Percentiles rank a stretch among this genome's conserved stretches.
Evolutionary conservation across 352 stramenopile species (phyloP).

Genomic region (Phytopythium ostracodes): DNA sequence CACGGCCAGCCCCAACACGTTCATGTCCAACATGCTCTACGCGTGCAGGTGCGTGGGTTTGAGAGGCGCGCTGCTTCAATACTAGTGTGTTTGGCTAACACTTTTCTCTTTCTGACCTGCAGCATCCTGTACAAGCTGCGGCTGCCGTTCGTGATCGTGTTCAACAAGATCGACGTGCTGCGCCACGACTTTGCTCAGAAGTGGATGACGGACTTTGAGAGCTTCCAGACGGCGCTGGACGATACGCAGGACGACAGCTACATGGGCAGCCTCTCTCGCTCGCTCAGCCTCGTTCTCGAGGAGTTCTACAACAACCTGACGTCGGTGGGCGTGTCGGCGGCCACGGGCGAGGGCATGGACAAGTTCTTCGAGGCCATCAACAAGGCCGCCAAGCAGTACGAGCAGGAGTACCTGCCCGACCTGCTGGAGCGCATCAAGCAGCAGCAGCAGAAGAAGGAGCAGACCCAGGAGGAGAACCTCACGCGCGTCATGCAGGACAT

Average conservation of each 20-base stretch:
- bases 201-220: constrained; percentile 99
- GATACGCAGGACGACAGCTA: constrained; percentile 88
- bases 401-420: constrained; percentile 83
- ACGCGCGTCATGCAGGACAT: constrained; percentile 80
- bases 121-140: constrained; percentile 97
- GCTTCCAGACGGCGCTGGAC: constrained; percentile 96
- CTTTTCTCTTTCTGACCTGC: not conserved
- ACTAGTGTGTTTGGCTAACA: not conserved
- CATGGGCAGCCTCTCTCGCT: constrained; percentile 90
- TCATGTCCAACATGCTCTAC: constrained; percentile 99
- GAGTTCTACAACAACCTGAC: constrained; percentile 94
- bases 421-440: constrained; percentile 61
- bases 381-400: constrained; percentile 83
- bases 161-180: constrained; percentile 99
- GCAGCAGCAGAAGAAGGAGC: constrained; percentile 45
- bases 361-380: constrained; percentile 92
- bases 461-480: constrained; percentile 49
- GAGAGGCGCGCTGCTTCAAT: not conserved
- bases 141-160: constrained; percentile 96
- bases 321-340: constrained; percentile 92
- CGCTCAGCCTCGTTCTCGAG: constrained; percentile 84
- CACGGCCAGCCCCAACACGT: constrained; percentile 95
- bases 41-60: constrained; percentile 77
- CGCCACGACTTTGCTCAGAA: constrained; percentile 93
- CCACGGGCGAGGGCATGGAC: constrained; percentile 94